Evolutionary conservation across 1,284 basidiomycete species (phyloP), one percentile per base, ranked within the genome.

Genomic region (Sanghuangporus baumii): DNA sequence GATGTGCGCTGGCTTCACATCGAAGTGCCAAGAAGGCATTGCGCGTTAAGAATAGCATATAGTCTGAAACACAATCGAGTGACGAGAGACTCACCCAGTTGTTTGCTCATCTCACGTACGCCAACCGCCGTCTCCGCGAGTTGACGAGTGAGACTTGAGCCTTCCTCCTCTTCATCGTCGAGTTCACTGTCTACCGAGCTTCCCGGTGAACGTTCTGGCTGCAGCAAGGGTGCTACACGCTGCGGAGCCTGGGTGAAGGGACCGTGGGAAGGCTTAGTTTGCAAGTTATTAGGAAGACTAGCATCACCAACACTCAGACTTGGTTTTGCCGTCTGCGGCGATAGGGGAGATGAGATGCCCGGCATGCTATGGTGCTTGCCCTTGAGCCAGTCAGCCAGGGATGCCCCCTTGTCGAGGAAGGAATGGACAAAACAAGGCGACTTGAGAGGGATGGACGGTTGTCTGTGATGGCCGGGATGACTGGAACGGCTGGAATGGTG

Each of bases 51-150:
- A 16, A 40, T 23, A 11, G 59, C 51, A 55, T 61, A 62, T 51
- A 51, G 61, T 40, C 55, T 67, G 62, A 62, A 46, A 63, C 63
- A 63, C 63, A 48, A 61, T 68, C 43, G 20, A 46, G 9, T n/a
- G 16, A 41, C n/a, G 12, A 41, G n/a, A 41, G 2, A 83, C 88
- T 69, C 69, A 93, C 95, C 96, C 41, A 99, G 88, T 76, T 98
- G 94, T 76, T 97, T 97, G 85, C 94, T 96, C 93, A 98, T 96
- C 76, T 99, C 97, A 57, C 96, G 85, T 31, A 99, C 96, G 48
- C 94, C 92, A 26, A 96, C 93, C 14, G 96, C 97, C 14, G 96
- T 99, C 78, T 96, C 96, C 7, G 96, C 97, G 16, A 99, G 81
- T 72, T 96, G 94, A 70, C 86, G 89, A 2, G 97, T 98, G 68